Evolutionary conservation across 2,329 filamentous ascomycete genomes (phyloP).

Genomic region (Arthrocladium fulminans): DNA sequence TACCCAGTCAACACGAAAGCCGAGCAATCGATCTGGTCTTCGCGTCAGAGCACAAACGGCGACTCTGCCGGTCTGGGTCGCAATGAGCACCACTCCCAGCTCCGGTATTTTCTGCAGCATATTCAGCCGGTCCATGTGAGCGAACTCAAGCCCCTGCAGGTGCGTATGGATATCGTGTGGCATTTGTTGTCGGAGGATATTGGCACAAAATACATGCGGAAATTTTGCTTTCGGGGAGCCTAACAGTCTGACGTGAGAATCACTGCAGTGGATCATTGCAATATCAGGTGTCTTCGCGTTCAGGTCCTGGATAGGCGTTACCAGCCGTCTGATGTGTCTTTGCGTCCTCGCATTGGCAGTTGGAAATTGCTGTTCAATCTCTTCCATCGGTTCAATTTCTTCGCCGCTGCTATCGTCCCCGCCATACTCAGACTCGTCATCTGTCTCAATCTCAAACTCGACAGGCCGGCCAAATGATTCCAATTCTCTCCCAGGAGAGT

Average conservation of each 20-base stretch:
- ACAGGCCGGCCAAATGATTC: background rate
- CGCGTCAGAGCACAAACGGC: constrained; percentile 46
- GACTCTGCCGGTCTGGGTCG: constrained; percentile 49
- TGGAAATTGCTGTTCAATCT: constrained; percentile 1
- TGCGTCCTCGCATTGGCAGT: background rate
- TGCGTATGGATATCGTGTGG: constrained; percentile 13
- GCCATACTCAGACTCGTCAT: constrained; percentile 11
- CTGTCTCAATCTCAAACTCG: background rate
- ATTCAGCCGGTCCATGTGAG: constrained; percentile 44
- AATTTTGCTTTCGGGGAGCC: constrained; percentile 15
- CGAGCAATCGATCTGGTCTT: constrained; percentile 28
- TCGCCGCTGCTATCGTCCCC: constrained; percentile 10
- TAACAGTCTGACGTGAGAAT: constrained; percentile 19
- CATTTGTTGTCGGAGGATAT: constrained; percentile 19
- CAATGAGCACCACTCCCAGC: constrained; percentile 50
- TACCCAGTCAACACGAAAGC: constrained; percentile 49
- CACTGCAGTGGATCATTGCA: constrained; percentile 20
- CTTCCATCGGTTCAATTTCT: background rate
- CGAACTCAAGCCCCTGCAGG: constrained; percentile 12
- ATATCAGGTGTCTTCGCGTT: constrained; percentile 14
- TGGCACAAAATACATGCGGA: constrained; percentile 21
- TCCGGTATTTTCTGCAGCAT: constrained; percentile 51
- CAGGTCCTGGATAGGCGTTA: constrained; percentile 5
- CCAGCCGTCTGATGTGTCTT: background rate
- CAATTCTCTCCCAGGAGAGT: background rate